Base-by-base conservation (phyloP, 1,284 basidiomycete genomes). In the Sanguinoderma infundibulare region DNA sequence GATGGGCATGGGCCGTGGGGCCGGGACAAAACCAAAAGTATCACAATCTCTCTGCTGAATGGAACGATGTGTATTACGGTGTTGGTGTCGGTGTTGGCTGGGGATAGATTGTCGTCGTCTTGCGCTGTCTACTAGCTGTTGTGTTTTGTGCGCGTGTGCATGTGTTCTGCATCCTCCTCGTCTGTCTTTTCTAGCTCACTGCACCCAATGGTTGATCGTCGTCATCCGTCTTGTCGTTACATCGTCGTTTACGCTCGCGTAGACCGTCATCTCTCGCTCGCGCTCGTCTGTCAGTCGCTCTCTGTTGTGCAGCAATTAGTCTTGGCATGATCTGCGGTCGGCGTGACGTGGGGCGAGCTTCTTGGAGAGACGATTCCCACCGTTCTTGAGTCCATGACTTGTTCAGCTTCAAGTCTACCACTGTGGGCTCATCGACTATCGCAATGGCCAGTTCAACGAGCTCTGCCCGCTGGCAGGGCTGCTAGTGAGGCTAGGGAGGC, bases 21-120 rank as follows among this genome's bases (percentile, higher is more conserved):
- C 42, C 24, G 49, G 57, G 56, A 34, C 44, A 26, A 39, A 59
- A 61, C 39, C 60, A 66, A 66, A 66, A 66, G 65, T 66, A 64
- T 53, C 26, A 52, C 62, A 66, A 57, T 32, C 35, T 62, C 53
- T 58, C 46, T 60, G 58, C 38, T 62, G 62, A 66, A 66, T 66
- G 64, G 26, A 32, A 44, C 35, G 55, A 38, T 49, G 60, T 49
- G 60, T 57, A 57, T 32, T 57, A 34, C 26, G 42, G 14, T 46
- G 53, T 12, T 10, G 32, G 34, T 36, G 60, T 50, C 34, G 39
- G 36, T 28, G 36, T 26, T 32, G 36, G 57, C 6, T 12, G 54
- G 40, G 40, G 44, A 30, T 26, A 36, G 47, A 39, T 55, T 30
- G 40, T 38, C n/a, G n/a, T n/a, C n/a, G 28, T n/a, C 22, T 42